Percentiles rank a stretch among this genome's conserved stretches.
These are phyloP conservation scores for Alternaria ethzedia DNA, from an alignment of 2,329 filamentous ascomycete species.

Conservation along the genomic window DNA sequence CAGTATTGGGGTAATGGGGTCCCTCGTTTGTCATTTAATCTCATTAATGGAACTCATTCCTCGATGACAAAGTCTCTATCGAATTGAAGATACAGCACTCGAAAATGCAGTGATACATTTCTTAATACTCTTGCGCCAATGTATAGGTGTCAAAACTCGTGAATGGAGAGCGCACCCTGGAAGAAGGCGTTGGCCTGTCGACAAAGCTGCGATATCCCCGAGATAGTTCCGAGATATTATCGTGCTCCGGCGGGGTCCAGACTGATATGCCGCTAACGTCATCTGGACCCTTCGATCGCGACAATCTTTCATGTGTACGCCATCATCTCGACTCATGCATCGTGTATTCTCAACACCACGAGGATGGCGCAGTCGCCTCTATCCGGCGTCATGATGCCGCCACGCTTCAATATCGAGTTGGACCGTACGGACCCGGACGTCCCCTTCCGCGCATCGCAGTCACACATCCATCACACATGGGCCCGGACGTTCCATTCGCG, in stretches of 20 bases:
- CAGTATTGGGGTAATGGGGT: too few species aligned
- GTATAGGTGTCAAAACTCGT: background rate
- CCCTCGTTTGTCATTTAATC: too few species aligned
- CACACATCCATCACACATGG: conserved; percentile 89
- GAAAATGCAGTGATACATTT: background rate
- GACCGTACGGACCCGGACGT: conserved; percentile 65
- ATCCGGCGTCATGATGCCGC: conserved; percentile 41
- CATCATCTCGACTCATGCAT: conserved; percentile 7
- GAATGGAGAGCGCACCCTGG: background rate
- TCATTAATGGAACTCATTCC: too few species aligned
- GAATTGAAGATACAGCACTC: too few species aligned
- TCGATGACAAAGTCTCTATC: too few species aligned
- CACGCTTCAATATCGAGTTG: conserved; percentile 60
- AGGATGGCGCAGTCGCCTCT: conserved; percentile 33
- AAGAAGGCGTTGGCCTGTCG: background rate
- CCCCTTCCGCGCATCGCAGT: conserved; percentile 76
- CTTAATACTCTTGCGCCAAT: background rate
- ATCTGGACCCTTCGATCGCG: conserved; percentile 10
- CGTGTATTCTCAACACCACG: conserved; percentile 5
- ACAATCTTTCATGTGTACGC: background rate
- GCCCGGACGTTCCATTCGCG: conserved; percentile 88
- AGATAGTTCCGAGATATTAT: background rate
- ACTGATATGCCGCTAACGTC: conserved; percentile 3
- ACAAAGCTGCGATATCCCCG: background rate
- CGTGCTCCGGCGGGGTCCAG: background rate